These are phyloP conservation scores for Epithele typhae DNA, from an alignment of 768 basidiomycete genomes.

Conservation along the genomic window DNA sequence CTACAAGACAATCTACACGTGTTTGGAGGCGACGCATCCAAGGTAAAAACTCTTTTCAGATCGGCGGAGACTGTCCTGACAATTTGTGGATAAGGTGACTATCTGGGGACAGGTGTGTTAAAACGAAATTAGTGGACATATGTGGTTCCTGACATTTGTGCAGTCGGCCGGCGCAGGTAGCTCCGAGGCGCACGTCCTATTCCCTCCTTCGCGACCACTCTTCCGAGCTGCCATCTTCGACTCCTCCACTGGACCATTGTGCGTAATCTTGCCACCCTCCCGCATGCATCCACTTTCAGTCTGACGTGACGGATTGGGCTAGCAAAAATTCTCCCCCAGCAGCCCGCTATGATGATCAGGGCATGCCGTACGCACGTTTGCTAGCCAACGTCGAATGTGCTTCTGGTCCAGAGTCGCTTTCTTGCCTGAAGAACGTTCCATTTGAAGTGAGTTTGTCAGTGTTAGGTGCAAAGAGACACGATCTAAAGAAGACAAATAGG, in stretches of 20 bases:
- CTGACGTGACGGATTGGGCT: no score
- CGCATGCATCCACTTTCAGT: no score
- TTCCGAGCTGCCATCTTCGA: slow-evolving; percentile 53
- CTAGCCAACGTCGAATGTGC: slow-evolving; percentile 18
- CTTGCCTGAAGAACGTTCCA: slow-evolving; percentile 20
- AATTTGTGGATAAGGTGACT: slow-evolving; percentile 28
- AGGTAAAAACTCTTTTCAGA: slow-evolving; percentile 26
- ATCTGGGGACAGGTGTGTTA: slow-evolving; percentile 48
- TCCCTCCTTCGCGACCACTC: slow-evolving; percentile 30
- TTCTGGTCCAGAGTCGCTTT: slow-evolving; percentile 17
- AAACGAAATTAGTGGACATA: slow-evolving; percentile 44
- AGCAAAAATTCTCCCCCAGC: slow-evolving; percentile 41
- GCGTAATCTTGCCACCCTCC: slow-evolving; percentile 21
- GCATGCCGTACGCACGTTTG: slow-evolving; percentile 22
- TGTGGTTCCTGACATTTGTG: slow-evolving; percentile 44
- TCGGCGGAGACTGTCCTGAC: not conserved
- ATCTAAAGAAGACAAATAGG: no score
- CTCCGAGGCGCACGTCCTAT: slow-evolving; percentile 45
- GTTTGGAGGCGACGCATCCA: slow-evolving; percentile 42
- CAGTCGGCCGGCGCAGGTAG: slow-evolving; percentile 54
- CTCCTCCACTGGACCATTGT: slow-evolving; percentile 54
- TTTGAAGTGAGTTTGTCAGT: slow-evolving; percentile 35
- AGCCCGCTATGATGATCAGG: slow-evolving; percentile 24
- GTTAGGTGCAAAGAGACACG: not conserved
- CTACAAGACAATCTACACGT: slow-evolving; percentile 58